phyloP scores from a whole-genome alignment of 352 stramenopile genomes.

The Globisporangium polare region DNA sequence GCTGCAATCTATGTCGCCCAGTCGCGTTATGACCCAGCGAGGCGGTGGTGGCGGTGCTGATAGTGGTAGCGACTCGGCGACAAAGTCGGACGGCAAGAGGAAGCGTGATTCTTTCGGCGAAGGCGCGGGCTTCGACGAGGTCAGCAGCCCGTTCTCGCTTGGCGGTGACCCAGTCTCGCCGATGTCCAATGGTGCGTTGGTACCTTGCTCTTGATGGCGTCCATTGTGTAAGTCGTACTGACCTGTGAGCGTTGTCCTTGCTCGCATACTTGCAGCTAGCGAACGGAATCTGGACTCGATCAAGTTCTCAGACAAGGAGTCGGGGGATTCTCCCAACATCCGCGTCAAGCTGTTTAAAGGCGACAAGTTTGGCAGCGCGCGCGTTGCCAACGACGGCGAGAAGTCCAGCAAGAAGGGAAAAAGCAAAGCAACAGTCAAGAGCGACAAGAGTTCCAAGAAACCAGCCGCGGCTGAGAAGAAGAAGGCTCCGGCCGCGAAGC shows the following conservation, averaged over 20 bases:
- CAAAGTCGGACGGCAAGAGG: constrained; percentile 15
- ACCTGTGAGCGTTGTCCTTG: not conserved
- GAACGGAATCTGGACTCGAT: constrained; percentile 58
- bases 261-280: constrained; percentile 32
- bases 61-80: not conserved
- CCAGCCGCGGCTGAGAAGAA: not conserved
- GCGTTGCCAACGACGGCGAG: constrained; percentile 13
- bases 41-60: not conserved
- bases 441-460: not conserved
- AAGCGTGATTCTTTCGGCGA: constrained; percentile 27
- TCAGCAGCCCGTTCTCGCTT: constrained; percentile 53
- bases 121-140: constrained; percentile 31
- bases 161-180: constrained; percentile 59
- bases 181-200: constrained; percentile 53
- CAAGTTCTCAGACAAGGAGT: constrained; percentile 50
- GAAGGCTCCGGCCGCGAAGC: constrained; percentile 13
- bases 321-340: constrained; percentile 39
- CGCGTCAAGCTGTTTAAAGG: constrained; percentile 49
- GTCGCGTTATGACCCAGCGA: not conserved
- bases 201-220: not conserved
- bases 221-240: not conserved
- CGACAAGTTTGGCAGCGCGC: constrained; percentile 20
- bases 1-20: constrained; percentile 7
- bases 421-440: not conserved
- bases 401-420: constrained; percentile 21